Conservation (phyloP, 2,329 filamentous ascomycete species). For the Hypoxylon sp. region DNA sequence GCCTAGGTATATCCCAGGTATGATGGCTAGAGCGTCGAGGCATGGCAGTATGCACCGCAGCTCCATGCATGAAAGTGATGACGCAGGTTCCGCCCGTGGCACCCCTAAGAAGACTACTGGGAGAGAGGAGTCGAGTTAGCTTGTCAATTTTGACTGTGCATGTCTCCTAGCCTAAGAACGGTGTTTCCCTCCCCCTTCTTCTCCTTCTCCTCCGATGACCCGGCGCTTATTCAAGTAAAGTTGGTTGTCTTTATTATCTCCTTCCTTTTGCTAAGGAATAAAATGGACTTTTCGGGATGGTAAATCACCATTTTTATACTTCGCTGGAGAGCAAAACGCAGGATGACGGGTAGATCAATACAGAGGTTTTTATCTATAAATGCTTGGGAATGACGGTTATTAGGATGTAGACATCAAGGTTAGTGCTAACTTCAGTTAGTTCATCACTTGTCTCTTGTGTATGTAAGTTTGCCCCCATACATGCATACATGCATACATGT, state of each 20-base stretch:
- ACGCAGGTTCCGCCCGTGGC: conserved; percentile 43
- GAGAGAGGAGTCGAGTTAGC: conserved; percentile 43
- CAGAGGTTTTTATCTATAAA: not conserved
- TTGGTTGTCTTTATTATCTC: not conserved
- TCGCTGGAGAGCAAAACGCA: not conserved
- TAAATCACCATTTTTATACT: not conserved
- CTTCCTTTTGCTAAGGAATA: not conserved
- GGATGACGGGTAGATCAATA: not conserved
- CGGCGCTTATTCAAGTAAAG: no score
- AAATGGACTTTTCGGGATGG: not conserved
- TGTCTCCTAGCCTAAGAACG: not conserved
- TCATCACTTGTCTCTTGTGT: no score
- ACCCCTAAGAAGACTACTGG: conserved; percentile 40
- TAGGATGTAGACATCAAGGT: not conserved
- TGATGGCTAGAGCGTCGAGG: conserved; percentile 69
- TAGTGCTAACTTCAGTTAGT: not conserved
- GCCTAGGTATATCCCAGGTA: conserved; percentile 79
- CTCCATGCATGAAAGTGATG: conserved; percentile 59
- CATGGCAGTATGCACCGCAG: conserved; percentile 60
- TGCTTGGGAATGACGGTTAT: not conserved
- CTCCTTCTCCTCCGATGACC: no score
- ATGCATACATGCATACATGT: not conserved
- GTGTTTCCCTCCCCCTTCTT: no score
- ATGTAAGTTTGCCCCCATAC: not conserved
- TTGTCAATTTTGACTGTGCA: not conserved